Evolutionary conservation across 331 rosid species (phyloP), one percentile per base, ranked within the genome.

Genomic region (Arachis monticola): DNA sequence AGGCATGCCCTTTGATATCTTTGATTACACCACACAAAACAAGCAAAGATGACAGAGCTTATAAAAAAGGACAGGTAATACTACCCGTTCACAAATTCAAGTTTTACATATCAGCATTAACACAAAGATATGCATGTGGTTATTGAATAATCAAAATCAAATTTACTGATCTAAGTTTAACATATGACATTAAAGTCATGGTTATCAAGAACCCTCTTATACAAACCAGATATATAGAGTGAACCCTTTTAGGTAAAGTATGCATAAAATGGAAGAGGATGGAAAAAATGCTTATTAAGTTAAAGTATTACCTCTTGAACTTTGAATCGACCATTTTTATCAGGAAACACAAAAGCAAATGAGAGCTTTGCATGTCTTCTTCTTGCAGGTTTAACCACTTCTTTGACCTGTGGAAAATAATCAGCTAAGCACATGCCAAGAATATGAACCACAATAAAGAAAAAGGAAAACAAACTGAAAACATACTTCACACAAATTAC

Each of bases 311-410:
- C 99, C 96, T 82, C 92, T 81, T 83, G 90, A 75, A 94, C 88
- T 74, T 85, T 81, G 76, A 92, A 88, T 42, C 93, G 97, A 30
- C 97, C 96, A 30, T 85, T 84, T 83, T 90, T 95, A 75, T 92
- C 97, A 10, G 97, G 99, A 87, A 87, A 95, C 12, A 95, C 97
- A 72, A 95, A 95, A 75, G 97, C 93, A 71, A 95, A 95, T 0
- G 99, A 95, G 38, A 95, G 91, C 69, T 85, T 92, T 45, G 97
- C 97, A 74, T 90, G 92, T 83, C 95, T 91, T 81, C 93, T 87
- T 83, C 99, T 85, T n/a, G 99, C 97, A 61, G 87, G 88, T 2
- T 97, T 96, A 70, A 96, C 97, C 60, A 95, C 96, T 88, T 95
- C 97, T 83, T 95, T 87, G 80, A 95, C 97, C 99, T 94, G 67